Conservation (phyloP, 805 yeast genomes). For the Candida succiphila region DNA sequence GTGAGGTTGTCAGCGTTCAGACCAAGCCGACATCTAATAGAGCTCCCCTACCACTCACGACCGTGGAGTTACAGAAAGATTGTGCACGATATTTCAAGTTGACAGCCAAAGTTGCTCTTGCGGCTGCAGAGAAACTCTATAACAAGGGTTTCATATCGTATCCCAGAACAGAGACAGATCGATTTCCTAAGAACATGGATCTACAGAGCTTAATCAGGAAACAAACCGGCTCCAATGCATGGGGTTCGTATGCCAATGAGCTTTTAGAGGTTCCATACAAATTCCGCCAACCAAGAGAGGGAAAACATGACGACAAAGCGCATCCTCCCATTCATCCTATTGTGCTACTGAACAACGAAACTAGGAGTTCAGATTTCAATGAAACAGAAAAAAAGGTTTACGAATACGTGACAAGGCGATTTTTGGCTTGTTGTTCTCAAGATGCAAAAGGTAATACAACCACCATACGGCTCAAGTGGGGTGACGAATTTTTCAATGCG, state of each 20-base stretch:
- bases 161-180: slow-evolving; percentile 96
- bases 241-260: slow-evolving; percentile 64
- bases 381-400: slow-evolving; percentile 61
- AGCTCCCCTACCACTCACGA: slow-evolving; percentile 86
- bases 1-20: slow-evolving; percentile 37
- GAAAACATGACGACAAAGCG: slow-evolving; percentile 84
- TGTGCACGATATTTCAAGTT: slow-evolving; percentile 68
- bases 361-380: slow-evolving; percentile 16
- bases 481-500: slow-evolving; percentile 59
- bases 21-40: slow-evolving; percentile 63
- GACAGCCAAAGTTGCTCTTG: slow-evolving; percentile 72
- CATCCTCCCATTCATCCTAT: slow-evolving; percentile 98
- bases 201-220: slow-evolving; percentile 47
- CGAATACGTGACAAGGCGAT: slow-evolving; percentile 78
- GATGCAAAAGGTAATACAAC: slow-evolving; percentile 79
- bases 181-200: slow-evolving; percentile 71
- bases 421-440: slow-evolving; percentile 83
- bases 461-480: slow-evolving; percentile 64
- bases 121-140: slow-evolving; percentile 76
- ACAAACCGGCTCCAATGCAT: slow-evolving; percentile 43
- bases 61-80: slow-evolving; percentile 85
- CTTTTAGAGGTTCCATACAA: slow-evolving; percentile 31
- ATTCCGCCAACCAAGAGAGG: slow-evolving; percentile 64
- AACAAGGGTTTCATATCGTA: slow-evolving; percentile 82
- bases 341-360: slow-evolving; percentile 3